phyloP scores from a whole-genome alignment of 2,329 filamentous ascomycete species.

The Bipolaris zeicola region DNA sequence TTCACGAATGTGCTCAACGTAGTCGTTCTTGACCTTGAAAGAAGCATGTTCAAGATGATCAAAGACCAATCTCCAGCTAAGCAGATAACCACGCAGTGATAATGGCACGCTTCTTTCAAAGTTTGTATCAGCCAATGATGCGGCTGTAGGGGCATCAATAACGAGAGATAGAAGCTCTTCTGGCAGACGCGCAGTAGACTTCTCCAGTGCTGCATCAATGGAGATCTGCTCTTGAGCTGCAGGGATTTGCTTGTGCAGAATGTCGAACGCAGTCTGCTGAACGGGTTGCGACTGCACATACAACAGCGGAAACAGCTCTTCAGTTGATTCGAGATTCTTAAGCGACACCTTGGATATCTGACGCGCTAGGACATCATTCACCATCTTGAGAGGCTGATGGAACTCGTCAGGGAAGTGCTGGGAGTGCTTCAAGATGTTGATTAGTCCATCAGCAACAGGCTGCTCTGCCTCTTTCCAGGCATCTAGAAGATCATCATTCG shows the following conservation, averaged over 20 bases:
- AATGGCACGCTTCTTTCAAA: slow-evolving; percentile 71
- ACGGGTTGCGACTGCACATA: slow-evolving; percentile 75
- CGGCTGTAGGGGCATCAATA: slow-evolving; percentile 74
- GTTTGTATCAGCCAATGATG: slow-evolving; percentile 68
- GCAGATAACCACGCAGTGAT: slow-evolving; percentile 75
- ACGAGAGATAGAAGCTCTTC: slow-evolving; percentile 85
- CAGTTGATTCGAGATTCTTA: slow-evolving; percentile 65
- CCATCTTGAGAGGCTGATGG: slow-evolving; percentile 73
- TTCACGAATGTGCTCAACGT: slow-evolving; percentile 77
- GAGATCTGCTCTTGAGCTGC: slow-evolving; percentile 79
- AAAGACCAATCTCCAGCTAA: slow-evolving; percentile 89
- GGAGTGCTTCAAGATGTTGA: slow-evolving; percentile 66
- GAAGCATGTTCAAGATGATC: slow-evolving; percentile 81
- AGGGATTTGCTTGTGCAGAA: slow-evolving; percentile 82
- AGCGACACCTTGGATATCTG: slow-evolving; percentile 69
- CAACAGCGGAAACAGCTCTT: slow-evolving; percentile 75
- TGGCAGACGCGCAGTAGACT: slow-evolving; percentile 74
- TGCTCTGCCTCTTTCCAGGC: slow-evolving; percentile 67
- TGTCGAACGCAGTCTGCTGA: slow-evolving; percentile 78
- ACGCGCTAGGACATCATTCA: slow-evolving; percentile 75
- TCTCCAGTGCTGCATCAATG: slow-evolving; percentile 74
- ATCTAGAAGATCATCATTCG: slow-evolving; percentile 86
- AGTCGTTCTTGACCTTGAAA: slow-evolving; percentile 81
- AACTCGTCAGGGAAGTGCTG: slow-evolving; percentile 57
- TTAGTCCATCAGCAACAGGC: slow-evolving; percentile 61